These are phyloP conservation scores for Penicillium malachiteum DNA, from an alignment of 495 filamentous ascomycete species.

Conservation along the genomic window DNA sequence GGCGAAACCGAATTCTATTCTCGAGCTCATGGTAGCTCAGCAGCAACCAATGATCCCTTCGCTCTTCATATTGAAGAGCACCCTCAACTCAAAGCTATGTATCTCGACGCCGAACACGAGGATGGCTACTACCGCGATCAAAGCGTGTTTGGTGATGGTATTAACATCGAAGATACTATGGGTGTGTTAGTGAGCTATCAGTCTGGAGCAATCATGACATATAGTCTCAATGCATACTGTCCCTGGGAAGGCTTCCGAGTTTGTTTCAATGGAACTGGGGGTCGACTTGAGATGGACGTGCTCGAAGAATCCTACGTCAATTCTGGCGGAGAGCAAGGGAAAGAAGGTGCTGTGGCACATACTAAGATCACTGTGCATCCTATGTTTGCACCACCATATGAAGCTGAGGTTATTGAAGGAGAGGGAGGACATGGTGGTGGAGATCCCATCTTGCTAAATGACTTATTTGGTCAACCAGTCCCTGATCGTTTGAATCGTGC, in stretches of 20 bases:
- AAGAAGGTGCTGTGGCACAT: slow-evolving; percentile 37
- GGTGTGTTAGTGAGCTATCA: slow-evolving; percentile 55
- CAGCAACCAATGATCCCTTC: slow-evolving; percentile 37
- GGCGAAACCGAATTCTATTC: slow-evolving; percentile 33
- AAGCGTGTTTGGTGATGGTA: slow-evolving; percentile 58
- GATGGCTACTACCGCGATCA: slow-evolving; percentile 58
- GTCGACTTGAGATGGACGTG: slow-evolving; percentile 33
- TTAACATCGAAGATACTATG: slow-evolving; percentile 62
- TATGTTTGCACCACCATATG: slow-evolving; percentile 29
- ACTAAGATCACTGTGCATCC: slow-evolving; percentile 46
- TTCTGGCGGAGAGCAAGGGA: slow-evolving; percentile 30
- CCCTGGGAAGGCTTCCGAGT: slow-evolving; percentile 38
- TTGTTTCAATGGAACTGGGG: slow-evolving; percentile 32
- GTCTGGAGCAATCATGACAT: slow-evolving; percentile 31
- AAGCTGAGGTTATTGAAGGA: slow-evolving; percentile 23
- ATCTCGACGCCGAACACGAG: slow-evolving; percentile 58
- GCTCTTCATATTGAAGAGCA: slow-evolving; percentile 50
- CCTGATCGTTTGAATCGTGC: slow-evolving; percentile 25
- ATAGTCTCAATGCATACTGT: slow-evolving; percentile 31
- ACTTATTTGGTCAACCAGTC: slow-evolving; percentile 26
- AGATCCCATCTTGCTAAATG: slow-evolving; percentile 29
- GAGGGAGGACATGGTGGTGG: slow-evolving; percentile 35
- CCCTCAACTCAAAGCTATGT: slow-evolving; percentile 52
- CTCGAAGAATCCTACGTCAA: slow-evolving; percentile 37
- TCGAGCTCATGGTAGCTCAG: slow-evolving; percentile 26